These are phyloP conservation scores for Calvatia gigantea DNA, from an alignment of 768 basidiomycete genomes.

Conservation along the genomic window DNA sequence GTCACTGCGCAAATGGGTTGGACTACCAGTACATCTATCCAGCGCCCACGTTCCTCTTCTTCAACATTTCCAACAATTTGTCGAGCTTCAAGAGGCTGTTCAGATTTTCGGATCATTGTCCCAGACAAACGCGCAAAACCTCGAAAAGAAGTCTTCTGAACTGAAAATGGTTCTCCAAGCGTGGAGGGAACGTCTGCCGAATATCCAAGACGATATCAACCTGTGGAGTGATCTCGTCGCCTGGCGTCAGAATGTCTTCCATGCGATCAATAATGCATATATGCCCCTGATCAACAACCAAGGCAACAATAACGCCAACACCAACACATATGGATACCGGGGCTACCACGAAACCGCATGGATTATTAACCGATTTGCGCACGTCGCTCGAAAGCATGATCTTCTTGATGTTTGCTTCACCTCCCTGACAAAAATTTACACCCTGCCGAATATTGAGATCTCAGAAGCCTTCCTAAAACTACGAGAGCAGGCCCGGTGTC, in stretches of 20 bases:
- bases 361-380: conserved; percentile 99
- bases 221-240: conserved; percentile 99
- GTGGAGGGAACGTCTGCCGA: conserved; percentile 95
- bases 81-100: conserved; percentile 94
- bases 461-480: conserved; percentile 99
- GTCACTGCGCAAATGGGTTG: conserved; percentile 93
- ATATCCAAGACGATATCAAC: conserved; percentile 94
- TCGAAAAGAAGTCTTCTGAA: conserved; percentile 94
- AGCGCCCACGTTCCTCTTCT: conserved; percentile 92
- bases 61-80: conserved; percentile 98
- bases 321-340: conserved; percentile 87
- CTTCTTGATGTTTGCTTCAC: conserved; percentile 94
- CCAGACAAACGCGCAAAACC: conserved; percentile 79
- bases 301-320: conserved; percentile 44
- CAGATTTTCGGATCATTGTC: conserved; percentile 91
- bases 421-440: conserved; percentile 95
- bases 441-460: conserved; percentile 98
- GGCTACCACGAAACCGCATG: conserved; percentile 99
- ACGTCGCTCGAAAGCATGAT: conserved; percentile 96
- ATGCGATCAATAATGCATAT: conserved; percentile 94
- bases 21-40: conserved; percentile 80
- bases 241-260: conserved; percentile 98
- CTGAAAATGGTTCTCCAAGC: conserved; percentile 95
- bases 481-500: conserved; percentile 96
- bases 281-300: conserved; percentile 81